Percentiles rank a stretch among this genome's conserved stretches.
These are phyloP conservation scores for Penicillium sp. DNA, from an alignment of 2,329 filamentous ascomycete genomes.

Conservation along the genomic window DNA sequence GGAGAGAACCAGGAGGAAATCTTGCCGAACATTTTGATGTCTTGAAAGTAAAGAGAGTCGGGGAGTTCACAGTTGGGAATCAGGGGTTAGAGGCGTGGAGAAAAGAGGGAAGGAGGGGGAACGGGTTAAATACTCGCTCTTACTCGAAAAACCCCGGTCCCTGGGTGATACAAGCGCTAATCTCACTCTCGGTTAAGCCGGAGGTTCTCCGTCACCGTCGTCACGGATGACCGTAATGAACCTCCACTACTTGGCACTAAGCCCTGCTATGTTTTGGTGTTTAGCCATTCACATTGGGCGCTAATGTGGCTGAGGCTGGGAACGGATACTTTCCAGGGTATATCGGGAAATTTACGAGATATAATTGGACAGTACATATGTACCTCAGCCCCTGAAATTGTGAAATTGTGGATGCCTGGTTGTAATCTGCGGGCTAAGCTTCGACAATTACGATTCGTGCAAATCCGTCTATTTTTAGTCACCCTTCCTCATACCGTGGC, in stretches of 20 bases:
- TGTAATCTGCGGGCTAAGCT: slow-evolving; percentile 10
- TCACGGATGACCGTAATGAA: slow-evolving; percentile 1
- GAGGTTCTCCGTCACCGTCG: slow-evolving; percentile 3
- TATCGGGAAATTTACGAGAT: background rate
- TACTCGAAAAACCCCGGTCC: background rate
- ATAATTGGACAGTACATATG: too few species aligned
- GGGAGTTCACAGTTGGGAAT: background rate
- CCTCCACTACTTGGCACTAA: slow-evolving; percentile 2
- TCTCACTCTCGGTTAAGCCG: slow-evolving; percentile 1
- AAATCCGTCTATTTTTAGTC: slow-evolving; percentile 6
- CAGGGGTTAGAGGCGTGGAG: background rate
- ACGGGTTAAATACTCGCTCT: slow-evolving; percentile 2
- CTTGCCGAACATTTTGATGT: slow-evolving; percentile 17
- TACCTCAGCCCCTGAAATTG: background rate
- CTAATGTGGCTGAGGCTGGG: background rate
- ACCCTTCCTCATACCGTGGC: background rate
- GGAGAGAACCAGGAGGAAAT: slow-evolving; percentile 26
- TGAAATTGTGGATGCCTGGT: background rate
- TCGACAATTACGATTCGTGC: slow-evolving; percentile 14
- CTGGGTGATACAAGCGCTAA: background rate
- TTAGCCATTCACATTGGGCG: background rate
- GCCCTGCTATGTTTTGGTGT: slow-evolving; percentile 4
- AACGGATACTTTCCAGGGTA: background rate
- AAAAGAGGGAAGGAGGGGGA: background rate
- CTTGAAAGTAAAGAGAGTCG: background rate